Percentiles rank a stretch among this genome's conserved stretches.
These are phyloP conservation scores for Calocybe gambosa DNA, from an alignment of 1,284 basidiomycete genomes.

Conservation along the genomic window DNA sequence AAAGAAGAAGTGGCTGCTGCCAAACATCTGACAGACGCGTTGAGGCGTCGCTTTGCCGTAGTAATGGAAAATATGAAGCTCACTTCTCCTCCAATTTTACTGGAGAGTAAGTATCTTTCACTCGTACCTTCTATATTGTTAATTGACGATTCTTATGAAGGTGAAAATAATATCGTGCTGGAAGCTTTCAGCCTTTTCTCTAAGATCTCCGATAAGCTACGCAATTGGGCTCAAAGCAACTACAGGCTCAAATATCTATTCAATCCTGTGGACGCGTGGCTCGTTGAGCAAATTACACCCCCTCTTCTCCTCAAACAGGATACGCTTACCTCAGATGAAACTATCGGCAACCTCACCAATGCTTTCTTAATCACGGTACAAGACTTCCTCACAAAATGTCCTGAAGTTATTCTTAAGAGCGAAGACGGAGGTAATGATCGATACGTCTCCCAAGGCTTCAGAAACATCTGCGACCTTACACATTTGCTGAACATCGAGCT, in stretches of 20 bases:
- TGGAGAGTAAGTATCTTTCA: conserved; percentile 26
- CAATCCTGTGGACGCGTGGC: conserved; percentile 42
- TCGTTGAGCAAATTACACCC: conserved; percentile 27
- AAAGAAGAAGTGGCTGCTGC: conserved; percentile 21
- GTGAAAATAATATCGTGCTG: conserved; percentile 27
- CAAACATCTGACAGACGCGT: conserved; percentile 16
- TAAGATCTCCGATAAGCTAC: conserved; percentile 17
- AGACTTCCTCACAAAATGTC: conserved; percentile 40
- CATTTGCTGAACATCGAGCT: conserved; percentile 39
- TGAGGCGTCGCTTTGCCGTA: conserved; percentile 19
- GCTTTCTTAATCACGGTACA: conserved; percentile 61
- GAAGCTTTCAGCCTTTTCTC: conserved; percentile 21
- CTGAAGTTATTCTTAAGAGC: conserved; percentile 17
- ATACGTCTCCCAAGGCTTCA: conserved; percentile 38
- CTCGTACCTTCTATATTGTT: background rate
- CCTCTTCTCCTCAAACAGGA: conserved; percentile 8
- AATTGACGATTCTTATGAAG: conserved; percentile 20
- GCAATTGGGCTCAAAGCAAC: conserved; percentile 31
- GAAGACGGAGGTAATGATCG: conserved; percentile 27
- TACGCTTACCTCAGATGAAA: conserved; percentile 15
- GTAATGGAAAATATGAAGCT: conserved; percentile 25
- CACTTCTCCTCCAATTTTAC: conserved; percentile 27
- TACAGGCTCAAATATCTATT: conserved; percentile 45
- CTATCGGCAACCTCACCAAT: conserved; percentile 47
- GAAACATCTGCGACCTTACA: conserved; percentile 31